Evolutionary conservation across 208 protist species (phyloP), one percentile per base, ranked within the genome.

Genomic region (Trypanosoma lewisi): DNA sequence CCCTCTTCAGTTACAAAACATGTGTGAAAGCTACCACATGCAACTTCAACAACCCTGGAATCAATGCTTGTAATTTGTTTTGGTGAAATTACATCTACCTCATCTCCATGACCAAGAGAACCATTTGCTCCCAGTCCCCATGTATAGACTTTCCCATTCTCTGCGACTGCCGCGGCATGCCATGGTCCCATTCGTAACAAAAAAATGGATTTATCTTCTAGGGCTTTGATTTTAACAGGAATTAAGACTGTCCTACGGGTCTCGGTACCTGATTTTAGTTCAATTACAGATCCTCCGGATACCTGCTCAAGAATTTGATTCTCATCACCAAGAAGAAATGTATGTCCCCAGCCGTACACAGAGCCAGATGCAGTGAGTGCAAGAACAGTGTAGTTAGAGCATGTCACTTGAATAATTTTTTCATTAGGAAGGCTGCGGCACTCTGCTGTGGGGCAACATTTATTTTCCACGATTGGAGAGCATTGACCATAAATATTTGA

Each of bases 11-110:
- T 83, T 50, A 94, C 54, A 49, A 87, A 87, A 19, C 83, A 76
- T 6, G 80, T 91, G 70, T 94, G 88, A 62, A 91, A 94, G 48
- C 78, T 85, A 28, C 88, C 85, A 55, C 88, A 94, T 16, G 84
- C 74, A 14, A 81, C 87, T 37, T 89, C 77, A 9, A 83, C 47
- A 7, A 93, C 87, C 31, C 31, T 56, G 5, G 67, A 73, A 47
- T 45, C 55, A 9, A 93, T 67, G 33, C 70, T 25, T 36, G 49
- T 73, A 55, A 71, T 41, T 41, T 47, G n/a, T 27, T 56, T 71
- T 48, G 86, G 86, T 23, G 42, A 23, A 21, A 76, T 53, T 12
- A 72, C 63, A 58, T 89, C 79, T 41, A 67, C 52, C 50, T 83
- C 67, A 66, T 77, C 67, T 56, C 83, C 87, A 70, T 94, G 87